These are phyloP conservation scores for Lecanosticta acicola DNA, from an alignment of 2,329 filamentous ascomycete genomes.

Conservation along the genomic window DNA sequence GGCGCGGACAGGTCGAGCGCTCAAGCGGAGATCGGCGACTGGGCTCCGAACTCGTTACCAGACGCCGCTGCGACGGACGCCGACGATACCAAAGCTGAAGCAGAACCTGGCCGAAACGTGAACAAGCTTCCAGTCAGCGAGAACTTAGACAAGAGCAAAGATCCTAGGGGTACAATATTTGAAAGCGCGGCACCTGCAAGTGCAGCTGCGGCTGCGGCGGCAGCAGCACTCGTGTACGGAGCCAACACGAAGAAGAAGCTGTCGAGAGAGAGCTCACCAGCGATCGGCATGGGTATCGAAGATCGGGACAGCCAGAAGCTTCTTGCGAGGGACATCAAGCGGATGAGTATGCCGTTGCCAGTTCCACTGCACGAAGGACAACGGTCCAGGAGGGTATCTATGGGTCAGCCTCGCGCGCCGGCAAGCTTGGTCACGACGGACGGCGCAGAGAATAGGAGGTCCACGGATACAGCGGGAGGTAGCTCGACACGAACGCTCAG, in stretches of 20 bases:
- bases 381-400: neutral
- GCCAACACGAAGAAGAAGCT: slow-evolving; percentile 1
- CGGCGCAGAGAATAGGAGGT: neutral
- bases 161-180: neutral
- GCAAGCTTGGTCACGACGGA: neutral
- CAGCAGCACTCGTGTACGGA: slow-evolving; percentile 10
- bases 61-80: neutral
- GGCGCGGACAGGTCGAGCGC: neutral
- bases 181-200: neutral
- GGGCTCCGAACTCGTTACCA: too few relatives aligned
- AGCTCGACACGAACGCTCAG: too few relatives aligned
- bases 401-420: neutral
- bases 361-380: neutral
- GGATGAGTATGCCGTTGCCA: slow-evolving; percentile 8
- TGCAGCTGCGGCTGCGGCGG: slow-evolving; percentile 13
- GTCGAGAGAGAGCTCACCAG: slow-evolving; percentile 1
- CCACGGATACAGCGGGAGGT: neutral
- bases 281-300: slow-evolving; percentile 4
- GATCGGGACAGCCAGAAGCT: slow-evolving; percentile 15
- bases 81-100: neutral
- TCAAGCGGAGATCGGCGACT: neutral
- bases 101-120: neutral
- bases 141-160: neutral
- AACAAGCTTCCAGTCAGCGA: neutral
- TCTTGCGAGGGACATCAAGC: slow-evolving; percentile 12